These are phyloP conservation scores for Pleurotus salmoneostramineus DNA, from an alignment of 768 basidiomycete species.

Conservation along the genomic window DNA sequence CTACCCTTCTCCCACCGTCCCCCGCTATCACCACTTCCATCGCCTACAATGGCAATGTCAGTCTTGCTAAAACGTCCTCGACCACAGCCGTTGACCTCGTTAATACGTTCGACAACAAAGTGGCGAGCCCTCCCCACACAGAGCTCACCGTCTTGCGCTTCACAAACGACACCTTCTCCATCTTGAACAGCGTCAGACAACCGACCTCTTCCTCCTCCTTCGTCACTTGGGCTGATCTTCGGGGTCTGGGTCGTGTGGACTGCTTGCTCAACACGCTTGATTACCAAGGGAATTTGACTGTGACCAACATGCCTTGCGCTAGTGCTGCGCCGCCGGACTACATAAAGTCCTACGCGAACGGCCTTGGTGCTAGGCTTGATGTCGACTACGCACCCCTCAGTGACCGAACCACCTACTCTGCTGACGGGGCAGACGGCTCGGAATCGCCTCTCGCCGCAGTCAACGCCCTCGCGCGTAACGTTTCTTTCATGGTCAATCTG, in stretches of 20 bases:
- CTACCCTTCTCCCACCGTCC: conserved; percentile 2
- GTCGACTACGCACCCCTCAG: background rate
- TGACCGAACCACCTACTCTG: background rate
- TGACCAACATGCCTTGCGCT: background rate
- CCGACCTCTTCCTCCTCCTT: background rate
- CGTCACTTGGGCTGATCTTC: conserved; percentile 4
- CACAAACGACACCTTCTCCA: background rate
- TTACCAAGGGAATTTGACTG: background rate
- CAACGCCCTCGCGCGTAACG: conserved; percentile 11
- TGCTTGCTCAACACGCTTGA: conserved; percentile 1
- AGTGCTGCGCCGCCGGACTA: background rate
- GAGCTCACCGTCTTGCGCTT: conserved; percentile 3
- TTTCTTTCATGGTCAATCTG: conserved; percentile 10
- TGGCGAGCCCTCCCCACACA: background rate
- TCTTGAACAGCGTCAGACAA: conserved; percentile 1
- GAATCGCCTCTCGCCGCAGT: conserved; percentile 5
- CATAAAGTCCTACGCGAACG: background rate
- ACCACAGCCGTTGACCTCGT: conserved; percentile 5
- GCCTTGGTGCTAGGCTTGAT: background rate
- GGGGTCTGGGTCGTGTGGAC: background rate
- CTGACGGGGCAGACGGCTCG: background rate
- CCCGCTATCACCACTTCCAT: background rate
- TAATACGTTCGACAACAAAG: background rate
- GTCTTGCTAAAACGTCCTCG: background rate
- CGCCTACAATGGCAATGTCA: conserved; percentile 3